These are phyloP conservation scores for Fusarium ambrosium DNA, from an alignment of 2,329 filamentous ascomycete genomes.

Conservation along the genomic window DNA sequence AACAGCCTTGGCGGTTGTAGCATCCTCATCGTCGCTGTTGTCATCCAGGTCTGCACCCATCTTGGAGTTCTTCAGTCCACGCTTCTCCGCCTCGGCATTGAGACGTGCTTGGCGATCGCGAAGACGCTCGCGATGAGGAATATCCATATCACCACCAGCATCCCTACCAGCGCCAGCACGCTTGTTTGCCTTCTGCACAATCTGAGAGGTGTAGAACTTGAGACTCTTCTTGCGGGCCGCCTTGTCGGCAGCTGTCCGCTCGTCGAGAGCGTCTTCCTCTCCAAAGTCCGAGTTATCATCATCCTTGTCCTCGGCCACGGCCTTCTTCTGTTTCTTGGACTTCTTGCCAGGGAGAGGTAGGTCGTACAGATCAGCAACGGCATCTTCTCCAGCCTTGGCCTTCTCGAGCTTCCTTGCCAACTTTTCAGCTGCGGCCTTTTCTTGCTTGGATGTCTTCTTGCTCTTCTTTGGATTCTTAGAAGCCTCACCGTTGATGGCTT, in stretches of 20 bases:
- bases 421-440: conserved; percentile 53
- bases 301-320: conserved; percentile 55
- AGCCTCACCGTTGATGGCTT: conserved; percentile 38
- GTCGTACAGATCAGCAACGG: conserved; percentile 76
- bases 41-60: conserved; percentile 77
- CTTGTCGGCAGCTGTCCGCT: conserved; percentile 86
- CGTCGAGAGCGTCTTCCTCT: conserved; percentile 85
- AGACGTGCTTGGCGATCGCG: conserved; percentile 88
- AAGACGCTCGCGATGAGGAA: conserved; percentile 90
- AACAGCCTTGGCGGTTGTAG: conserved; percentile 62
- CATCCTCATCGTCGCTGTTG: conserved; percentile 77
- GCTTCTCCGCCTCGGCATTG: conserved; percentile 87
- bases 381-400: conserved; percentile 76
- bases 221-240: conserved; percentile 90
- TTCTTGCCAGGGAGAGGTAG: conserved; percentile 67
- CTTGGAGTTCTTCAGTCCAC: conserved; percentile 76
- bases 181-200: conserved; percentile 93
- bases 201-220: conserved; percentile 98
- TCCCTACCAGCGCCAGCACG: conserved; percentile 80
- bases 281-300: conserved; percentile 90
- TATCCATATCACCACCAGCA: conserved; percentile 83
- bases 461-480: conserved; percentile 49
- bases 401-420: conserved; percentile 60
- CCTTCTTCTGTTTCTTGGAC: conserved; percentile 55
- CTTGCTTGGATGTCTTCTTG: conserved; percentile 51